A percentile compares a stretch with the other conserved stretches of the same genome.
Conservation (phyloP, 2,329 filamentous ascomycete species). For the Fusarium sp. region DNA sequence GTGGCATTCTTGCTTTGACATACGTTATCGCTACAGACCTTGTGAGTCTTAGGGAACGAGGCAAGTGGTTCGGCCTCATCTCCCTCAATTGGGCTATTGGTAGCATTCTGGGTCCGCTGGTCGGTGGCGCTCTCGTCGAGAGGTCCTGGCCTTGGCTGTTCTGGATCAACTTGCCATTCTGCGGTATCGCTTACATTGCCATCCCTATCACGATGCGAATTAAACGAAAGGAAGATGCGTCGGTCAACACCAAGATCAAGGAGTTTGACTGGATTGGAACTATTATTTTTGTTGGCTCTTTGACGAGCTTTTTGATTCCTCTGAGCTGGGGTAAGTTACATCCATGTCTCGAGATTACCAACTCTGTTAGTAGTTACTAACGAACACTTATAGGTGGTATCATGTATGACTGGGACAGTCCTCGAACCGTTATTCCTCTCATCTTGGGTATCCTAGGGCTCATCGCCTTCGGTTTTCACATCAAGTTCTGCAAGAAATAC, state of each 20-base stretch:
- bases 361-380: conserved; percentile 9
- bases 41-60: conserved; percentile 60
- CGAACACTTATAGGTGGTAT: conserved; percentile 64
- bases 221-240: conserved; percentile 28
- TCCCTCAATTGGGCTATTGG: conserved; percentile 68
- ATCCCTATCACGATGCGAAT: conserved; percentile 43
- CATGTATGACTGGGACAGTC: conserved; percentile 75
- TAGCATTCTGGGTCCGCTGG: conserved; percentile 59
- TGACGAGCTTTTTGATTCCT: conserved; percentile 59
- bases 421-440: conserved; percentile 73
- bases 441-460: conserved; percentile 66
- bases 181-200: conserved; percentile 38
- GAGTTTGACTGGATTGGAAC: conserved; percentile 75
- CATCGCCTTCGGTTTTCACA: conserved; percentile 38
- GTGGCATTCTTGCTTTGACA: conserved; percentile 63
- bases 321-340: conserved; percentile 42
- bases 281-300: conserved; percentile 70
- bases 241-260: conserved; percentile 31
- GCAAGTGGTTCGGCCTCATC: conserved; percentile 57
- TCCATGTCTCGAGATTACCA: no score
- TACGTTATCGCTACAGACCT: conserved; percentile 64
- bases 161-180: conserved; percentile 73
- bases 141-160: conserved; percentile 75
- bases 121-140: conserved; percentile 69
- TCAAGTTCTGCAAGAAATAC: conserved; percentile 40